Percentiles rank a stretch among this genome's conserved stretches.
Conservation (phyloP, 768 basidiomycete genomes). For the Amanita fuliginea region DNA sequence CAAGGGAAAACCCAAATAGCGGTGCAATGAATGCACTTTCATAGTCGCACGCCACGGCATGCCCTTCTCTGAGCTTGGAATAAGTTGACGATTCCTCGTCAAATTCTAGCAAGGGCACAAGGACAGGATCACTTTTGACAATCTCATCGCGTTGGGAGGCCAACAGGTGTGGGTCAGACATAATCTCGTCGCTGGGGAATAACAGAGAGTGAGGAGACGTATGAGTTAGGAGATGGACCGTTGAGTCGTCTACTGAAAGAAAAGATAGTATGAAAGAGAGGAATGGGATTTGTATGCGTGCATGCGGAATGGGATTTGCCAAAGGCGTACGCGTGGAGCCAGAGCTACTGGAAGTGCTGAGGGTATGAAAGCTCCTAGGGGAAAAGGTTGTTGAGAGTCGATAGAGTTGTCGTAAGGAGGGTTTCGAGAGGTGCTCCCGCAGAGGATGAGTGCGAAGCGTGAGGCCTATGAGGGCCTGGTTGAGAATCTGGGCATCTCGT, state of each 20-base stretch:
- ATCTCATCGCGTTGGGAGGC: neutral
- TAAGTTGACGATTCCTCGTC: neutral
- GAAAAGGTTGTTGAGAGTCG: neutral
- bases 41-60: neutral
- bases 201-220: slow-evolving; percentile 19
- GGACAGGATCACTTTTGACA: neutral
- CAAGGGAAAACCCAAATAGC: neutral
- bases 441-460: neutral
- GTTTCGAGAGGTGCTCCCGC: neutral
- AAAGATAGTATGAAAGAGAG: slow-evolving; percentile 24
- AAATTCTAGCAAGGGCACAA: neutral
- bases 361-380: slow-evolving; percentile 2
- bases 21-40: neutral
- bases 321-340: neutral
- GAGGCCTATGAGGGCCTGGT: neutral
- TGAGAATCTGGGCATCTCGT: neutral
- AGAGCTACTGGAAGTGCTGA: neutral
- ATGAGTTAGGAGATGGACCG: slow-evolving; percentile 23
- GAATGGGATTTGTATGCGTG: slow-evolving; percentile 23
- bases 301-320: slow-evolving; percentile 13
- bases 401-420: neutral
- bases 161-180: neutral
- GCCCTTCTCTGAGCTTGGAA: neutral
- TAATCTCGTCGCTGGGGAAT: slow-evolving; percentile 15
- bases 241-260: slow-evolving; percentile 26